Evolutionary conservation across 129 eudicot species (phyloP), one percentile per base, ranked within the genome.

Genomic region (Sambucus nigra): DNA sequence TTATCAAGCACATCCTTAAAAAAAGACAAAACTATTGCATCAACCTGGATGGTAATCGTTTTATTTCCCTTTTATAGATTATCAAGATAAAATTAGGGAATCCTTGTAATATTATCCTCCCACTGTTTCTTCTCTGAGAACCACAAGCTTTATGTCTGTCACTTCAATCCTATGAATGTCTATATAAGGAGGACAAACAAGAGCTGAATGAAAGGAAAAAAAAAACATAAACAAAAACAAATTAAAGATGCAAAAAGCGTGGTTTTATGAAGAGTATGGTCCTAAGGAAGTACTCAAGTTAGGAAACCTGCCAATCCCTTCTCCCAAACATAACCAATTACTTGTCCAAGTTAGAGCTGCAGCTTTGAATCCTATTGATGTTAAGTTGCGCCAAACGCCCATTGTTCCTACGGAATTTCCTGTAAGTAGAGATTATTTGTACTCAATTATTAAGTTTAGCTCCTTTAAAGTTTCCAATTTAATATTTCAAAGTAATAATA

Each of bases 191-290:
- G 25, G 31, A 22, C 25, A 20, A 8, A 22, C 16, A 50, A 50
- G 32, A 14, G 4, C 19, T 50, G 12, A 2, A 21, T 23, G 31
- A 22, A 5, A 50, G 28, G 32, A 50, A 18, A 10, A 47, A 21
- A 20, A 20, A 47, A 47, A 18, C 0, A 3, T 18, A n/a, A 50
- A 18, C 23, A 47, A 21, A 20, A 20, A 47, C 19, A 18, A 0
- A 3, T 18, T 0, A 40, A 41, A 41, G n/a, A 75, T 70, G 73
- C 82, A 76, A 31, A 76, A 66, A 31, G 76, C 77, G 33, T 76
- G 82, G 82, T 49, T 59, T 53, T 76, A 76, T 57, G 82, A 76
- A 70, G 67, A 65, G 10, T 22, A 65, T 76, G 82, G 77, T 32
- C 55, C 82, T 7, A 66, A 61, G 40, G 73, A 76, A 49, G 82